Percentiles rank a stretch among this genome's conserved stretches.
Conservation (phyloP, 371 early-diverging fungal genomes). For the Mucor velutinosus region DNA sequence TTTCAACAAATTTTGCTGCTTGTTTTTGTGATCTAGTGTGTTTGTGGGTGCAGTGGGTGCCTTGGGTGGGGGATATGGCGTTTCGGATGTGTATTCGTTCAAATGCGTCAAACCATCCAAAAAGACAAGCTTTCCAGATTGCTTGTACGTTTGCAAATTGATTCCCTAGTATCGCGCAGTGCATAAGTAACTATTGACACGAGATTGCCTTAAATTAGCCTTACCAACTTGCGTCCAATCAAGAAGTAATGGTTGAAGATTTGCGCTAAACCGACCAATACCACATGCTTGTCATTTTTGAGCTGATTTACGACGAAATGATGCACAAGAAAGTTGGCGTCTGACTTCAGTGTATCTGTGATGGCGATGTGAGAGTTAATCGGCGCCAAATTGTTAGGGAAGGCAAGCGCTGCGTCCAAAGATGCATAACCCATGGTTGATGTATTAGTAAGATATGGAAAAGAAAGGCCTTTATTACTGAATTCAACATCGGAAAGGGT, state of each 20-base stretch:
- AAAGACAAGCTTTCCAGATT: constrained; percentile 56
- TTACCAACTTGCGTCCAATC: constrained; percentile 71
- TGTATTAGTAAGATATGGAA: not conserved
- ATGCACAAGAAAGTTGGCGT: constrained; percentile 71
- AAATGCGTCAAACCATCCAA: constrained; percentile 70
- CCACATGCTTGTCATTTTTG: constrained; percentile 57
- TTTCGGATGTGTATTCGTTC: constrained; percentile 41
- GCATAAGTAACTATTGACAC: not conserved
- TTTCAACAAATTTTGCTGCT: not conserved
- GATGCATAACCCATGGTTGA: constrained; percentile 55
- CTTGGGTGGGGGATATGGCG: constrained; percentile 42
- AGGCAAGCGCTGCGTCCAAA: constrained; percentile 52
- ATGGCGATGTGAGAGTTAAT: constrained; percentile 55
- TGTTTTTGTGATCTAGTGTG: constrained; percentile 27
- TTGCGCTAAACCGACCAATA: constrained; percentile 68
- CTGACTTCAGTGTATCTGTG: constrained; percentile 67
- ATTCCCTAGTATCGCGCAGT: constrained; percentile 51
- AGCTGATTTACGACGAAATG: constrained; percentile 71
- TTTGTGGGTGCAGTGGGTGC: constrained; percentile 44
- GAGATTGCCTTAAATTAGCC: not conserved
- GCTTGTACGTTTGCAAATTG: constrained; percentile 57
- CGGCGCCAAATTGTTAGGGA: constrained; percentile 51
- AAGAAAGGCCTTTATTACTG: not conserved
- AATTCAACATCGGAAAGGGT: not conserved
- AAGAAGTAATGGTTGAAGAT: constrained; percentile 68